phyloP scores from a whole-genome alignment of 768 basidiomycete genomes.

The Atractiella rhizophila region DNA sequence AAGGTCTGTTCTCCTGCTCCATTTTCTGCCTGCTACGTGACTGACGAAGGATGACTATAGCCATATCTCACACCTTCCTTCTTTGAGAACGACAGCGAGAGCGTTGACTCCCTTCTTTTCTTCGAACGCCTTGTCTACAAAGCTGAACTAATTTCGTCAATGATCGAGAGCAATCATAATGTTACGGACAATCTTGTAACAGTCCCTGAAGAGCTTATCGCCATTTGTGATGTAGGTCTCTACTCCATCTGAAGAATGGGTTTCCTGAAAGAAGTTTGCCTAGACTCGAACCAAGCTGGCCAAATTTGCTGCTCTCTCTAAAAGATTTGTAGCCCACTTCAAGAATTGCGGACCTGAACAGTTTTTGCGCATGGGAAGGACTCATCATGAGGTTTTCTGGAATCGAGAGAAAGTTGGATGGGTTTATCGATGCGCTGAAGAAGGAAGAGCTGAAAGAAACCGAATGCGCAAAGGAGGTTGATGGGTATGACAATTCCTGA shows the following conservation, averaged over 20 bases:
- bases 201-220: conserved; percentile 65
- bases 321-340: conserved; percentile 65
- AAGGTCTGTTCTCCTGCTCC: conserved; percentile 29
- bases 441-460: conserved; percentile 76
- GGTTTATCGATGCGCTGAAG: conserved; percentile 59
- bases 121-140: conserved; percentile 74
- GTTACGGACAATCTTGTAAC: conserved; percentile 59
- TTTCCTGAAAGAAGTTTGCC: neutral
- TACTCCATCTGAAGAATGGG: neutral
- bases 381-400: conserved; percentile 61
- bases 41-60: conserved; percentile 22
- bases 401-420: conserved; percentile 74
- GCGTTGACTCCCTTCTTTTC: conserved; percentile 70
- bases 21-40: neutral
- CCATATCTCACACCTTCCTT: conserved; percentile 80
- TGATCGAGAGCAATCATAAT: conserved; percentile 57
- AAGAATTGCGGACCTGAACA: conserved; percentile 54
- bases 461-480: conserved; percentile 74
- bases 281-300: conserved; percentile 67
- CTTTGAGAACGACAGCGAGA: conserved; percentile 63
- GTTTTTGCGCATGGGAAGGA: conserved; percentile 59
- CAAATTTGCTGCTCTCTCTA: conserved; percentile 55
- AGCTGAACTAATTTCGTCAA: conserved; percentile 55
- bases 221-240: conserved; percentile 61
- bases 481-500: conserved; percentile 31